Evolutionary conservation across 2,329 filamentous ascomycete species (phyloP), one percentile per base, ranked within the genome.

Genomic region (Uncinocarpus reesii): DNA sequence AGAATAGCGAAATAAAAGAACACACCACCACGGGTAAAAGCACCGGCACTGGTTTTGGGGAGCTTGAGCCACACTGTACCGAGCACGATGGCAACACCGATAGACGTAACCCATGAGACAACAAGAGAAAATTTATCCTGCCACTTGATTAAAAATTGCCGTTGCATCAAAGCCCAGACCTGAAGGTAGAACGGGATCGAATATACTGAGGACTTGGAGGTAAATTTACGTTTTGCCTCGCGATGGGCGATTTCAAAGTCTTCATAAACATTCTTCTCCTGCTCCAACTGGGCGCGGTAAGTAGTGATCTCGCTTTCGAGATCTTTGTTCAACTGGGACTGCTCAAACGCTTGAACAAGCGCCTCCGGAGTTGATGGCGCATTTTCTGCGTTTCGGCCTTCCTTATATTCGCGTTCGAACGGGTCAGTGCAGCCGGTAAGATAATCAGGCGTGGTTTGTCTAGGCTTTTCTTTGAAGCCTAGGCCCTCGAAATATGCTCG

Each of bases 1-100:
- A 81, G 51, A 95, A 72, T 59, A 88, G 80, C 56, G 86, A 84
- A 61, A 93, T 90, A 77, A 94, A 95, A n/a, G 43, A 95, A 71
- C 20, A 94, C 73, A 41, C 84, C 82, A 55, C 84, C 85, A 52
- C 86, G 80, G 57, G 79, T 76, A 70, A 81, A 93, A 71, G 94
- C 92, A 58, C 81, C 86, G 13, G 65, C 61, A 0, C 86, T 83
- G 11, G 71, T 74, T 0, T 72, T 60, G 23, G 76, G 63, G 31
- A 93, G 67, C 62, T 93, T 83, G 72, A 78, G 93, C 68, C 92
- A 94, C 56, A 94, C 81, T 54, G 81, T 83, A 48, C 83, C 74
- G 51, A 94, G 79, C 61, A 94, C 83, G 53, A 94, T 72, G 49
- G 84, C 75, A 78, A 90, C 84, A 56, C 78, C 67, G 40, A 81